Evolutionary conservation across 1,139 yeast species (phyloP), one percentile per base, ranked within the genome.

Genomic region (Blastobotrys aristatus): DNA sequence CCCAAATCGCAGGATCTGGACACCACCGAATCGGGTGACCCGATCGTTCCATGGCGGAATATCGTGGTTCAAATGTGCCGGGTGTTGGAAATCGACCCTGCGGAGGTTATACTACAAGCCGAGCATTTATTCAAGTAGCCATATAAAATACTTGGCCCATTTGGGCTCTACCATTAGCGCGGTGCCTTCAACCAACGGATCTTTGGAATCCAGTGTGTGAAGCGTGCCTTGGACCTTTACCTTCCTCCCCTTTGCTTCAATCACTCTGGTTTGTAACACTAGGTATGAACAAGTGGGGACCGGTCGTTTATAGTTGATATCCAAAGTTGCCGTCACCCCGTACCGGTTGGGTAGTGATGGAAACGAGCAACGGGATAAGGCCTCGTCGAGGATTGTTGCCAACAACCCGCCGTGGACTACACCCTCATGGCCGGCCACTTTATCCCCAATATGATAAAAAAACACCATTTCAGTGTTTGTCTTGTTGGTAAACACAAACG

Each of bases 301-400:
- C 52, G 86, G 92, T 29, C 77, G 73, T 40, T 72, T 61, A 63
- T 86, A 92, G 51, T 84, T 74, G 17, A 92, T 73, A n/a, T 77
- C 70, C 40, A 92, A 69, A 41, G 75, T 75, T 0, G 96, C 98
- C 1, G 98, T 92, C 14, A 92, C 96, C 13, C 97, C 98, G 40
- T 54, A 58, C 48, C 80, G 77, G 48, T 82, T 79, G 0, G 98
- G 97, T n/a, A 92, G 70, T 26, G 75, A 68, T 4, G 90, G 80
- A 62, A 89, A 90, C 17, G 96, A 97, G 59, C 95, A 84, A 38
- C 82, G 74, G 57, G 96, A 87, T 43, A 92, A 70, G 0, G 87
- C 84, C 63, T 92, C 98, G 65, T 92, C 98, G 50, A 92, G 61
- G 26, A 92, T 68, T 1, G 96, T 83, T 1, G 96, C 79, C 2